Evolutionary conservation across 129 eudicot species (phyloP).

Genomic region (Scalesia atractyloides): DNA sequence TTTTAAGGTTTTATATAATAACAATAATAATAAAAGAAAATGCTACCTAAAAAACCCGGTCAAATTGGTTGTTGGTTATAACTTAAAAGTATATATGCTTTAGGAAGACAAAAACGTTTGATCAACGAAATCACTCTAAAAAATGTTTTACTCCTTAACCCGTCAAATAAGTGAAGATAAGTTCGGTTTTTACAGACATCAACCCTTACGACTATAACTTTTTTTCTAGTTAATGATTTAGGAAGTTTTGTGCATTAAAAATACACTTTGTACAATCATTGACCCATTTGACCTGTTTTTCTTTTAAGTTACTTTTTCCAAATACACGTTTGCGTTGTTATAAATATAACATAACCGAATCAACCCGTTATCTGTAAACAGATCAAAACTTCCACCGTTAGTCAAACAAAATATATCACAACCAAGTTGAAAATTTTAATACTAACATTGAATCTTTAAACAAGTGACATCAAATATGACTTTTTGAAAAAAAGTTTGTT

Average conservation of each 20-base stretch:
- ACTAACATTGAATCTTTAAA: neutral
- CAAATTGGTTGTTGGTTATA: no score
- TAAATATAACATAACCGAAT: neutral
- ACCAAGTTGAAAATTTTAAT: neutral
- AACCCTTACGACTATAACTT: neutral
- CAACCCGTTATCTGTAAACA: neutral
- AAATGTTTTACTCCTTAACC: neutral
- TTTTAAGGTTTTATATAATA: no score
- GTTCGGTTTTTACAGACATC: neutral
- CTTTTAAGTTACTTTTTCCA: neutral
- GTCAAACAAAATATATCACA: neutral
- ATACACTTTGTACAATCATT: neutral
- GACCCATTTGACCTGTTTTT: neutral
- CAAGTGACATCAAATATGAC: constrained; percentile 10
- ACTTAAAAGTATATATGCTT: no score
- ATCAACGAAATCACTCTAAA: neutral
- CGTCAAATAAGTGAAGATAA: neutral
- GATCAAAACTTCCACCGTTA: neutral
- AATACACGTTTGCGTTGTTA: neutral
- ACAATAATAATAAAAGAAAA: no score
- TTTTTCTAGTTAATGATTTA: neutral
- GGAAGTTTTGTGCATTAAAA: neutral
- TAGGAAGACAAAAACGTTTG: no score
- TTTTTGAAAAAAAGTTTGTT: neutral
- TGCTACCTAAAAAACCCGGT: no score